Percentiles rank a stretch among this genome's conserved stretches.
Evolutionary conservation across 1,284 basidiomycete species (phyloP).

Genomic region (Serendipita sp.): DNA sequence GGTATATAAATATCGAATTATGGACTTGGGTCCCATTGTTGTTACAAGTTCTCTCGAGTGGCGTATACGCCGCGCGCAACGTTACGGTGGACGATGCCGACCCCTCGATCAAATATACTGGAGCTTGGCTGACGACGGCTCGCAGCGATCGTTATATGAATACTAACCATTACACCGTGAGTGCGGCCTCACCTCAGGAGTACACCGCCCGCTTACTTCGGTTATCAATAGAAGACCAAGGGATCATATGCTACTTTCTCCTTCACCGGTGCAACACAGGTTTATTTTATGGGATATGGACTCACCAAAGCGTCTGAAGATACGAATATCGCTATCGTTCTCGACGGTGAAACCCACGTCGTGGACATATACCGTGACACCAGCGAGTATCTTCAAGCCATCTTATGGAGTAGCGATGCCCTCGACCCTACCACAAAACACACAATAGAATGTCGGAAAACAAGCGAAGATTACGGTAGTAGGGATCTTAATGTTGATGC

Average conservation of each 20-base stretch:
- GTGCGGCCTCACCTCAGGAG: not conserved
- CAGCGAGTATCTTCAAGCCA: not conserved
- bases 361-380: not conserved
- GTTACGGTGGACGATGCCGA: not conserved
- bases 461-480: not conserved
- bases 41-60: no score
- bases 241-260: not conserved
- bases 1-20: no score
- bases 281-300: not conserved
- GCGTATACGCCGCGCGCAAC: not conserved
- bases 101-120: not conserved
- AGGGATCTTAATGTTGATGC: constrained; percentile 5
- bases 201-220: not conserved
- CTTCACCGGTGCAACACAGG: not conserved
- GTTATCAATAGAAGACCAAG: not conserved
- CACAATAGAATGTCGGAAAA: not conserved
- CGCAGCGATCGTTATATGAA: not conserved
- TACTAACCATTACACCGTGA: not conserved
- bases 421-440: not conserved
- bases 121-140: not conserved
- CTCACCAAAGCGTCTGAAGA: not conserved
- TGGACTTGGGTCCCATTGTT: no score
- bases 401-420: not conserved
- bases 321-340: not conserved
- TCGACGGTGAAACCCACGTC: not conserved